Evolutionary conservation across 2,329 filamentous ascomycete species (phyloP).

Genomic region (Hypoxylon sp.): DNA sequence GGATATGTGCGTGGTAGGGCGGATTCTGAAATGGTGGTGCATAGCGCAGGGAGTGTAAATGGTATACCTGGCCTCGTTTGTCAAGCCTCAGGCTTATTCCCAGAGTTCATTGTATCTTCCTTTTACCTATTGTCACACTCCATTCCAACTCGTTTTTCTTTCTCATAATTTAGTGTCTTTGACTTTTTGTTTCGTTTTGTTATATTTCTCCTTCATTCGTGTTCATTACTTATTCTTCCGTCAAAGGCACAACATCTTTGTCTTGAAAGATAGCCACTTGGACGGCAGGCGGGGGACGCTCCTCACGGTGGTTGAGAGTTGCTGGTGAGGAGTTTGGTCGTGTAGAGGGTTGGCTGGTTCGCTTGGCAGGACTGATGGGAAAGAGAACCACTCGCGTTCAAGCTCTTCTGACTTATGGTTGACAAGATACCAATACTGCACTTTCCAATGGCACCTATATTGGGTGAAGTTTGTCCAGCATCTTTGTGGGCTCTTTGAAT

Average conservation of each 20-base stretch:
- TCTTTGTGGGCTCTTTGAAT: not conserved
- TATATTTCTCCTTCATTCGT: conserved; percentile 42
- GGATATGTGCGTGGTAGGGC: conserved; percentile 51
- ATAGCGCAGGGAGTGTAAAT: conserved; percentile 57
- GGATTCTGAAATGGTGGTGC: conserved; percentile 54
- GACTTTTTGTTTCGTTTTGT: conserved; percentile 33
- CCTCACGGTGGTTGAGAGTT: conserved; percentile 23
- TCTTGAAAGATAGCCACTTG: conserved; percentile 38
- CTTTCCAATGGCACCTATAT: not conserved
- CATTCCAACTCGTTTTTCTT: conserved; percentile 39
- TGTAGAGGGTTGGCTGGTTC: conserved; percentile 42
- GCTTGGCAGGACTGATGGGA: conserved; percentile 1
- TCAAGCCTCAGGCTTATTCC: conserved; percentile 49
- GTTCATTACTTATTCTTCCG: conserved; percentile 45
- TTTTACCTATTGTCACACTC: conserved; percentile 46
- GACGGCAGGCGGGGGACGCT: conserved; percentile 39
- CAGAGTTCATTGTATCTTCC: conserved; percentile 49
- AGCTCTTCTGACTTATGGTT: conserved; percentile 17
- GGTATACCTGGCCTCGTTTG: conserved; percentile 55
- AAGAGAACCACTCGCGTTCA: conserved; percentile 8
- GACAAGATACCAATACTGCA: conserved; percentile 15
- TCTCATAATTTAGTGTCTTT: conserved; percentile 21
- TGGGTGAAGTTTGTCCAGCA: not conserved
- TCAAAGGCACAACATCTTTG: conserved; percentile 13
- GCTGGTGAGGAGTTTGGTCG: conserved; percentile 41